Base-by-base conservation (phyloP, 805 yeast species). In the Sugiyamaella marilandica region DNA sequence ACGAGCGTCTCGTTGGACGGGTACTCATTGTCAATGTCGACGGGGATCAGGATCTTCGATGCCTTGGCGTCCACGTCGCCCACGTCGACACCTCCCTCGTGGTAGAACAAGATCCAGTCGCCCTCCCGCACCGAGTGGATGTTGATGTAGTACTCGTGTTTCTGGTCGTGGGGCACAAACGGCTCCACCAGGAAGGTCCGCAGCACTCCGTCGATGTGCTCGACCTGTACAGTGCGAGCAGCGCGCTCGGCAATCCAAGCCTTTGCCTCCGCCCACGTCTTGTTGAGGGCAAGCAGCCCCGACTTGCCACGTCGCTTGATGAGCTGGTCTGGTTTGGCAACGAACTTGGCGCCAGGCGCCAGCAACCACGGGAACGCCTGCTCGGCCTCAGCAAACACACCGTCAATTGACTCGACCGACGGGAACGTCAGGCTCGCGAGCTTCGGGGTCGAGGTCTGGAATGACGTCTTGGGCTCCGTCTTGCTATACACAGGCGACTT, bases 11-110 rank as follows among this genome's bases (percentile, higher is more conserved):
- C 74, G 55, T 74, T 67, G 52, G 71, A 58, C 33, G 77, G 77
- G 63, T 73, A 73, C 51, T 63, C 65, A 48, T 59, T 60, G 54
- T 65, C 65, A 46, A 74, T 64, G 58, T 74, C 77, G 36, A 73
- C 74, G 18, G 77, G 76, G 51, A 73, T 70, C 56, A 72, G 60
- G 39, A 73, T 56, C 66, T 70, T 70, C 29, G 73, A 60, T 36
- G 77, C 77, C 68, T 73, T 73, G 55, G 77, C 66, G 54, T 73
- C 77, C 35, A 73, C 77, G 50, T 73, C 77, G 31, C 77, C 77
- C 29, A 73, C 77, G 51, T 73, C 77, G 41, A 73, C 77, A 58
- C 77, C 77, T 41, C 77, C 77, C 63, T 74, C 77, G 63, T 73
- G 75, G 67, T 73, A 73, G 62, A 73, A 73, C 55, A 74, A 67